Conservation (phyloP, 352 stramenopile genomes). For the Phytophthora multivora region DNA sequence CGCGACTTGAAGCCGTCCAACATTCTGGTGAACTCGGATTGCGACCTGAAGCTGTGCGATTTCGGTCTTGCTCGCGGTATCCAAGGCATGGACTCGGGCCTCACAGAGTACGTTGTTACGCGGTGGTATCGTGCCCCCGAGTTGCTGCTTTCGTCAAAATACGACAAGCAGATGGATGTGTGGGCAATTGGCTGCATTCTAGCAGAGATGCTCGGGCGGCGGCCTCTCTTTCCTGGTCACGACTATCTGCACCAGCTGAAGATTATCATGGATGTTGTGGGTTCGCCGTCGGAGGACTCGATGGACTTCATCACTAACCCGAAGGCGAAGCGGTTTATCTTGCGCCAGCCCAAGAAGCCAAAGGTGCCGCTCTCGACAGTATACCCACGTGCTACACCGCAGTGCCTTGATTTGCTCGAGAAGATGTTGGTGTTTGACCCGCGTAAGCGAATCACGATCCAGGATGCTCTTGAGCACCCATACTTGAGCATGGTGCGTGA, state of each 20-base stretch:
- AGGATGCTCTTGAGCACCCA: conserved; percentile 76
- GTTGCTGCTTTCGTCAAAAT: conserved; percentile 90
- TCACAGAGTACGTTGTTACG: conserved; percentile 93
- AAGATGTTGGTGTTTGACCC: conserved; percentile 95
- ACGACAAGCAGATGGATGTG: conserved; percentile 90
- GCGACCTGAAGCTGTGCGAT: conserved; percentile 82
- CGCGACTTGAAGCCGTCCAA: conserved; percentile 83
- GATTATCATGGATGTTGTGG: conserved; percentile 91
- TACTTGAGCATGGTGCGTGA: conserved; percentile 84
- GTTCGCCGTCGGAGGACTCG: conserved; percentile 75
- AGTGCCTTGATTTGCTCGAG: conserved; percentile 91
- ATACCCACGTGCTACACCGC: conserved; percentile 82
- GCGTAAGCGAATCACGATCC: conserved; percentile 81
- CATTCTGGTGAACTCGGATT: conserved; percentile 83
- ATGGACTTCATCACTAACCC: conserved; percentile 91
- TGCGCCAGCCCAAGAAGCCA: conserved; percentile 87
- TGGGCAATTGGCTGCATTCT: conserved; percentile 90
- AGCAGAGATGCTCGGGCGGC: conserved; percentile 84
- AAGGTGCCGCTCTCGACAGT: conserved; percentile 83
- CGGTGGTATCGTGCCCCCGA: conserved; percentile 93
- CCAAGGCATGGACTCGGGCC: conserved; percentile 71
- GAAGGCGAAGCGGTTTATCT: conserved; percentile 89
- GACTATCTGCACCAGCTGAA: conserved; percentile 90
- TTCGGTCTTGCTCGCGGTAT: conserved; percentile 80
- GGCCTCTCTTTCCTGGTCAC: conserved; percentile 85